Percentiles rank a stretch among this genome's conserved stretches.
phyloP scores from a whole-genome alignment of 1,284 basidiomycete genomes.

The Vanrija sp. region DNA sequence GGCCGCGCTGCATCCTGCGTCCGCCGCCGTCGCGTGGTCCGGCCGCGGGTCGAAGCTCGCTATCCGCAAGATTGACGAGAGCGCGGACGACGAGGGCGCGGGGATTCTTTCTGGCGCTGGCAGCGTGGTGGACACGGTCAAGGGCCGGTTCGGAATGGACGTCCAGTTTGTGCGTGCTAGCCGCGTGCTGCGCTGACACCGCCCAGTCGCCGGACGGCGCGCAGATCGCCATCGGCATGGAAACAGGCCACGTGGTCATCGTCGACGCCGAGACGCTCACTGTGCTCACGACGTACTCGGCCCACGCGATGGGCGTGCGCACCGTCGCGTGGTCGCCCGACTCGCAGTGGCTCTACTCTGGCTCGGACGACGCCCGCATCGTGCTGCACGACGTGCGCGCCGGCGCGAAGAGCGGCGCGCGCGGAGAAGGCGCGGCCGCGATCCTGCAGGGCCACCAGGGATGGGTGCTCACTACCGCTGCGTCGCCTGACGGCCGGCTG shows the following conservation, averaged over 20 bases:
- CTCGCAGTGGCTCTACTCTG: constrained; percentile 68
- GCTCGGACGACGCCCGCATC: constrained; percentile 81
- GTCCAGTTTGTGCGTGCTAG: constrained; percentile 64
- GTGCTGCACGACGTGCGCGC: constrained; percentile 73
- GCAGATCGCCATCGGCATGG: constrained; percentile 69
- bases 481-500: constrained; percentile 71
- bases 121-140: constrained; percentile 59
- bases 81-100: constrained; percentile 38
- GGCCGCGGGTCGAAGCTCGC: constrained; percentile 69
- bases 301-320: constrained; percentile 80
- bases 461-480: constrained; percentile 75
- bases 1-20: constrained; percentile 67
- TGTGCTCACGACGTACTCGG: constrained; percentile 66
- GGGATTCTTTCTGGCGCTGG: constrained; percentile 54
- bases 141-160: constrained; percentile 75
- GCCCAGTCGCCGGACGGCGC: constrained; percentile 75
- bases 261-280: constrained; percentile 67
- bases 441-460: constrained; percentile 77
- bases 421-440: constrained; percentile 66
- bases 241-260: constrained; percentile 74
- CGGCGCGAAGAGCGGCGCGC: constrained; percentile 25
- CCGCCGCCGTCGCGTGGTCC: constrained; percentile 71
- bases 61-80: constrained; percentile 49
- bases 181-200: neutral
- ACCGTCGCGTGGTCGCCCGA: constrained; percentile 79